Base-by-base conservation (phyloP, 2,329 filamentous ascomycete species). In the Didymella sp. region DNA sequence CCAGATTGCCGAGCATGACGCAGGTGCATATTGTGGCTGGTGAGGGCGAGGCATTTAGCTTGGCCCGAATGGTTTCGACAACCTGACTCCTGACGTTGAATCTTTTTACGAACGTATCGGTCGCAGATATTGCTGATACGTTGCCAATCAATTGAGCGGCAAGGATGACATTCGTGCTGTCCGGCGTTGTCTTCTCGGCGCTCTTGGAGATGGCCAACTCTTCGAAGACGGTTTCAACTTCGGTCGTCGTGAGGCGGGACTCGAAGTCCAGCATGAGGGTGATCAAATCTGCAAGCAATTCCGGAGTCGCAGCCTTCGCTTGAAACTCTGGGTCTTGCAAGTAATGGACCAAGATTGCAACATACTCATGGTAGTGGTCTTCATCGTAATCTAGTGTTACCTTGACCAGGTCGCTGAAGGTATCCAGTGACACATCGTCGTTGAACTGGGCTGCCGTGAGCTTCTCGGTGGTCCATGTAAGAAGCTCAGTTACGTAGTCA, bases 1-100 rank as follows among this genome's bases (percentile, higher is more conserved):
- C 73, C 25, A 76, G 53, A 40, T 77, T 77, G 4, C 74, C 75
- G n/a, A 77, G 69, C 42, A 75, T 72, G 35, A 77, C 70, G 49
- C 73, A 77, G 28, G 69, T 66, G 40, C 69, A 76, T 31, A 76
- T 71, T 1, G 64, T 70, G 6, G 68, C 73, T 35, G 70, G 73
- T 4, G 61, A 60, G 43, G 53, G 55, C 31, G 61, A 44, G 15
- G 61, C 59, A 17, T 61, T 53, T 21, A 75, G 41, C 35, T 68
- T 73, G 4, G 70, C 60, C 40, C 61, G 67, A 11, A 74, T 44
- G 28, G 66, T 69, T 33, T 69, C 63, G 9, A 75, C 62, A 8
- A 73, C 61, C 7, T 67, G 64, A 43, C 66, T 73, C 28, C 59
- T 55, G 35, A 73, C 51, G 15, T 50, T 65, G 54, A 73, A 72